phyloP scores from a whole-genome alignment of 2,329 filamentous ascomycete species.

The Curvularia verruculosa region DNA sequence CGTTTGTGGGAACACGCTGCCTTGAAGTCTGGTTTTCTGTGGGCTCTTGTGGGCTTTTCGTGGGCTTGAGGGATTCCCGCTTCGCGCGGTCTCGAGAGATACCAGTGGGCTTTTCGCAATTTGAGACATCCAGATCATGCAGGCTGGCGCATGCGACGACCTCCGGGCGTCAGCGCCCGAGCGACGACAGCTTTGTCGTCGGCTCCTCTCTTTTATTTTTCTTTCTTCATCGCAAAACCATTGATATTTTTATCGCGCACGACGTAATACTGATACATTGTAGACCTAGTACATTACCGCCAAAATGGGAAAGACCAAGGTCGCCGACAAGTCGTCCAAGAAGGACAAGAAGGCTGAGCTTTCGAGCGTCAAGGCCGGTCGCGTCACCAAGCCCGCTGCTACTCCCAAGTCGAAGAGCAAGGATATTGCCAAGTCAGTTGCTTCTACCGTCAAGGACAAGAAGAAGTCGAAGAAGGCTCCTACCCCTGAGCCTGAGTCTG shows the following conservation, averaged over 20 bases:
- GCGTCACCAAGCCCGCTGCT: slow-evolving; percentile 70
- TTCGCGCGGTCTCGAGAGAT: slow-evolving; percentile 49
- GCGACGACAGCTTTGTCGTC: slow-evolving; percentile 31
- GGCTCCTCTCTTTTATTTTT: slow-evolving; percentile 27
- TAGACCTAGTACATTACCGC: slow-evolving; percentile 36
- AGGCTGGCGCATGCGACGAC: slow-evolving; percentile 37
- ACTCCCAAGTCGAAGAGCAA: slow-evolving; percentile 71
- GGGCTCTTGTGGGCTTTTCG: slow-evolving; percentile 55
- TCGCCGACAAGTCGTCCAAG: slow-evolving; percentile 43
- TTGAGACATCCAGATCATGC: slow-evolving; percentile 49
- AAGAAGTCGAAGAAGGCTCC: slow-evolving; percentile 59
- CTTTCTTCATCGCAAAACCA: slow-evolving; percentile 13
- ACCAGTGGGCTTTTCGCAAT: slow-evolving; percentile 53
- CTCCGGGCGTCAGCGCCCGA: slow-evolving; percentile 27
- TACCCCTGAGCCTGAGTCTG: slow-evolving; percentile 54
- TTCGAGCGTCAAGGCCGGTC: slow-evolving; percentile 67
- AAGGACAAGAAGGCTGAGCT: slow-evolving; percentile 68
- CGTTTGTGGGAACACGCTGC: slow-evolving; percentile 61
- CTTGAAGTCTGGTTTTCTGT: slow-evolving; percentile 53
- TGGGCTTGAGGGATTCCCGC: slow-evolving; percentile 52
- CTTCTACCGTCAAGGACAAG: slow-evolving; percentile 53
- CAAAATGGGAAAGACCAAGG: slow-evolving; percentile 49
- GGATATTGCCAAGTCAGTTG: slow-evolving; percentile 64
- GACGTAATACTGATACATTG: slow-evolving; percentile 39
- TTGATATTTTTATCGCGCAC: slow-evolving; percentile 6